Percentiles rank a stretch among this genome's conserved stretches.
phyloP scores from a whole-genome alignment of 805 yeast genomes.

The Candida qinlingensis region DNA sequence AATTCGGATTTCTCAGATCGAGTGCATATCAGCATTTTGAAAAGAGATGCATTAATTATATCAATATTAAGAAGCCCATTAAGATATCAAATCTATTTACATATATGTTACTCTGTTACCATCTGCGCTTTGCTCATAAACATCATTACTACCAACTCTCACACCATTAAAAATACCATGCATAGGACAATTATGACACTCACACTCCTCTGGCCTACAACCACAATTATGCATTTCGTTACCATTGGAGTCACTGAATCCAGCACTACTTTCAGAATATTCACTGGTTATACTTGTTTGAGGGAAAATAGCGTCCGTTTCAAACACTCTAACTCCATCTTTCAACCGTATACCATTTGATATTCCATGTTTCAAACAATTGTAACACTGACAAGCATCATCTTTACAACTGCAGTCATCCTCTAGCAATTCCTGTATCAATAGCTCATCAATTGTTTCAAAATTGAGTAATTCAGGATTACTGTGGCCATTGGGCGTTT shows the following conservation, averaged over 20 bases:
- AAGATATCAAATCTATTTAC: no score
- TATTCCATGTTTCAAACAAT: slow-evolving; percentile 23
- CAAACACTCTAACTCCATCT: slow-evolving; percentile 13
- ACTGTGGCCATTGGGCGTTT: not conserved
- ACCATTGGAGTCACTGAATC: not conserved
- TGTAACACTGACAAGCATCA: slow-evolving; percentile 14
- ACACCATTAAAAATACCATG: slow-evolving; percentile 21
- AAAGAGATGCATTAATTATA: no score
- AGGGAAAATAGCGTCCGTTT: not conserved
- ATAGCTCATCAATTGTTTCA: slow-evolving; percentile 18
- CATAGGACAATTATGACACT: slow-evolving; percentile 18
- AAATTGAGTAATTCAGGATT: slow-evolving; percentile 8
- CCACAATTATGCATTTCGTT: slow-evolving; percentile 19
- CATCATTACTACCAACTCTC: not conserved
- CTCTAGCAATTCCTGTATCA: slow-evolving; percentile 13
- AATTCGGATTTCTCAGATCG: no score
- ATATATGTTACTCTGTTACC: no score
- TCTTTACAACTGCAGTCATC: slow-evolving; percentile 17
- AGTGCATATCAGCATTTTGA: no score
- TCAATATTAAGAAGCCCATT: no score
- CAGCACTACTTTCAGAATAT: not conserved
- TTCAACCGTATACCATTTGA: slow-evolving; percentile 17
- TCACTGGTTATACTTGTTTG: not conserved
- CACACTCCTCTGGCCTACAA: slow-evolving; percentile 19
- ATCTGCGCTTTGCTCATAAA: no score